Evolutionary conservation across 805 yeast species (phyloP), one percentile per base, ranked within the genome.

Genomic region (Spathaspora arborariae): DNA sequence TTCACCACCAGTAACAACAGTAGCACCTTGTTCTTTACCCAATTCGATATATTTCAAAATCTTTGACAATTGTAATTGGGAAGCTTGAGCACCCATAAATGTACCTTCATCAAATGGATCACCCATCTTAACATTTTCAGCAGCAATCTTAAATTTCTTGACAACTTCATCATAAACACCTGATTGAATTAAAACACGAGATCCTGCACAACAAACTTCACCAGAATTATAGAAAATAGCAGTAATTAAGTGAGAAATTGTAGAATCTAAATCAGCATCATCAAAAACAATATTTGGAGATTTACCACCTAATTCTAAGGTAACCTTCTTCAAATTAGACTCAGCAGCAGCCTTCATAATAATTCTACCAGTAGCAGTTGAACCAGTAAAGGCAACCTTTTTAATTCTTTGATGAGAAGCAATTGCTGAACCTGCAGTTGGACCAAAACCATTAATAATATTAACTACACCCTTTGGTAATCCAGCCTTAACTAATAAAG

Each of bases 251-350:
- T 82, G 80, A 56, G 84, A 76, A 44, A 88, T 85, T 44, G 97
- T 87, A 60, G 76, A 75, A 47, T 84, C 82, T 49, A 91, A 64
- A 65, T 91, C 82, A 47, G 92, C 91, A 63, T 91, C 97, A 60
- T 84, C 83, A 63, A 86, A 89, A 42, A 91, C 84, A 56, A 91
- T 82, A 68, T 86, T 83, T 60, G 98, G 96, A 27, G 97, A 90
- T 75, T 91, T 91, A 64, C 98, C 98, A 63, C 98, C 98, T 59
- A 90, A 82, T 75, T 91, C 98, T 64, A 91, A 78, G 39, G 97
- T 91, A 53, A 90, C 88, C 68, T 87, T 89, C 79, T 91, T 91
- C 68, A 91, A 76, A 69, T 83, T 82, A 42, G 88, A 79, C 52
- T 79, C 76, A 53, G 96, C 88, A 51, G 96, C 91, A 51, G 78